Percentiles rank a stretch among this genome's conserved stretches.
These are phyloP conservation scores for Rhynchospora tenuis DNA, from an alignment of 176 grass and related monocot species.

Conservation along the genomic window DNA sequence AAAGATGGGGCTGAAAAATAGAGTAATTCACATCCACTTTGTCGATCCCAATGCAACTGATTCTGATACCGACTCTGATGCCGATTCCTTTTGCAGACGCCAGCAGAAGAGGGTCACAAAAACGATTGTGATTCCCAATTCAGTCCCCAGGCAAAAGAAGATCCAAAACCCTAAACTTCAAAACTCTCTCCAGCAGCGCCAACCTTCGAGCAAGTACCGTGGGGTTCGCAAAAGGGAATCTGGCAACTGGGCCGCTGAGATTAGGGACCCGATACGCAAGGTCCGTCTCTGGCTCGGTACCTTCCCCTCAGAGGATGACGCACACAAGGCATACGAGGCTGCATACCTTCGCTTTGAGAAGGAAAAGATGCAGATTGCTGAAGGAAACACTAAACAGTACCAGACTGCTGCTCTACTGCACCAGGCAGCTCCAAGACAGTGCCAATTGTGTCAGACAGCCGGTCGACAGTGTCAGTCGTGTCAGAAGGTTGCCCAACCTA, in stretches of 20 bases:
- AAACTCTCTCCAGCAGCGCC: neutral
- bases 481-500: neutral
- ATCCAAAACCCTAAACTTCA: slow-evolving; percentile 9
- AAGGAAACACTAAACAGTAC: neutral
- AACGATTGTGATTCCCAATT: neutral
- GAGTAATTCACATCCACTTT: slow-evolving; percentile 5
- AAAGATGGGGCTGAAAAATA: neutral
- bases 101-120: neutral
- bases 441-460: neutral
- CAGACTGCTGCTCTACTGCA: neutral
- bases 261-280: slow-evolving; percentile 29
- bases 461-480: neutral
- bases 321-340: slow-evolving; percentile 3
- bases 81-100: neutral
- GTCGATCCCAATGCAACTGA: slow-evolving; percentile 17
- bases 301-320: slow-evolving; percentile 16
- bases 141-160: neutral
- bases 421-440: neutral
- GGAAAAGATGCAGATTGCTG: slow-evolving; percentile 8
- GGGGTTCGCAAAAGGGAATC: slow-evolving; percentile 17
- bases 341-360: neutral
- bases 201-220: slow-evolving; percentile 20
- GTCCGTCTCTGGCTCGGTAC: slow-evolving; percentile 29
- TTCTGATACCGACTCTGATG: slow-evolving; percentile 9
- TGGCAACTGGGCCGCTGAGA: slow-evolving; percentile 32